Evolutionary conservation across 1,284 basidiomycete species (phyloP).

Genomic region (Prillingera fragicola): DNA sequence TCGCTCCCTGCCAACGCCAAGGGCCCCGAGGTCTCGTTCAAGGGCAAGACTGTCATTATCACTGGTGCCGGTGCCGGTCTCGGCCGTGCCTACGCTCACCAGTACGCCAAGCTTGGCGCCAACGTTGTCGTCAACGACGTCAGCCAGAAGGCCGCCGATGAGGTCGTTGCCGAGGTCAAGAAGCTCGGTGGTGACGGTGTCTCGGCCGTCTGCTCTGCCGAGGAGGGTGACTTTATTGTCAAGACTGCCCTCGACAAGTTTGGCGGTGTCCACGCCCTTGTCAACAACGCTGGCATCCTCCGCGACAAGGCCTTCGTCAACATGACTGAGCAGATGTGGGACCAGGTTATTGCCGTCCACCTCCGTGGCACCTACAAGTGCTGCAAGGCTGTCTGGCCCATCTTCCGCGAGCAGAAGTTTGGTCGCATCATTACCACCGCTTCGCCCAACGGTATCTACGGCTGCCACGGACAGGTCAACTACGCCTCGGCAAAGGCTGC

Average conservation of each 20-base stretch:
- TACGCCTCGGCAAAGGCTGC: constrained; percentile 92
- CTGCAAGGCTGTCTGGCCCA: constrained; percentile 91
- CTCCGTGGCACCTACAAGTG: constrained; percentile 67
- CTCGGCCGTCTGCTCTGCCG: constrained; percentile 75
- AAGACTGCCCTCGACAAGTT: constrained; percentile 83
- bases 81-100: constrained; percentile 82
- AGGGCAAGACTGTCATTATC: constrained; percentile 85
- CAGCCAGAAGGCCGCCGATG: constrained; percentile 71
- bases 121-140: constrained; percentile 98
- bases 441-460: constrained; percentile 89
- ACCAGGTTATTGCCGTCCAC: constrained; percentile 83
- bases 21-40: constrained; percentile 62
- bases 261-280: constrained; percentile 78
- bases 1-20: constrained; percentile 13
- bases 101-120: constrained; percentile 86
- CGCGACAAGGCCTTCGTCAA: constrained; percentile 85
- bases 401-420: constrained; percentile 95
- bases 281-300: constrained; percentile 93
- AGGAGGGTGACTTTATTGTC: constrained; percentile 82
- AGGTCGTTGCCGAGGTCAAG: constrained; percentile 81
- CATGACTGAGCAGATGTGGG: constrained; percentile 92
- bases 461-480: constrained; percentile 83
- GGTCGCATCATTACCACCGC: constrained; percentile 92
- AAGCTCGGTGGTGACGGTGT: constrained; percentile 84
- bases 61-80: constrained; percentile 92